These are phyloP conservation scores for Carex scoparia DNA, from an alignment of 176 grass and related monocot species.

Conservation along the genomic window DNA sequence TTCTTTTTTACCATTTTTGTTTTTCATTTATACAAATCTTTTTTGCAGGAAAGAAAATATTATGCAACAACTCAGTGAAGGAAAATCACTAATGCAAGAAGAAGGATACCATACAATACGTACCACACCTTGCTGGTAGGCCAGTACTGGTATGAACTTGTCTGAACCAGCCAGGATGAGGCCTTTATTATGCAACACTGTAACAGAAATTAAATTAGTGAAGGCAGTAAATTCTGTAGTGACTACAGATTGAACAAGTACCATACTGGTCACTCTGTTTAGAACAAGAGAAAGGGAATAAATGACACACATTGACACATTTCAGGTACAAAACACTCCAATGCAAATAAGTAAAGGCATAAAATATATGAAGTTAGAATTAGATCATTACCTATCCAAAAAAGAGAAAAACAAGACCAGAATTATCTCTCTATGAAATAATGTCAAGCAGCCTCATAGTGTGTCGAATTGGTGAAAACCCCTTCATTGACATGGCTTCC, in stretches of 20 bases:
- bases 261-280: background rate
- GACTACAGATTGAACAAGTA: background rate
- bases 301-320: background rate
- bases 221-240: background rate
- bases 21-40: background rate
- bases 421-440: slow-evolving; percentile 15
- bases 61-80: background rate
- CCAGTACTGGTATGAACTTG: background rate
- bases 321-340: background rate
- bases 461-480: slow-evolving; percentile 70
- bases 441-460: slow-evolving; percentile 65
- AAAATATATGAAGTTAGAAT: slow-evolving; percentile 1
- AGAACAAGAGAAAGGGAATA: background rate
- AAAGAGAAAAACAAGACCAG: slow-evolving; percentile 18
- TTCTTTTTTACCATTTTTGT: background rate
- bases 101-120: background rate
- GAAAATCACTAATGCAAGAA: background rate
- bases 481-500: slow-evolving; percentile 57
- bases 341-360: background rate
- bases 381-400: slow-evolving; percentile 10
- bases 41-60: background rate
- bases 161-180: background rate
- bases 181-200: background rate
- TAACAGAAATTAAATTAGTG: background rate
- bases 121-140: background rate